Percentiles rank a stretch among this genome's conserved stretches.
phyloP scores from a whole-genome alignment of 2,329 filamentous ascomycete species.

The Aspergillus sp. region DNA sequence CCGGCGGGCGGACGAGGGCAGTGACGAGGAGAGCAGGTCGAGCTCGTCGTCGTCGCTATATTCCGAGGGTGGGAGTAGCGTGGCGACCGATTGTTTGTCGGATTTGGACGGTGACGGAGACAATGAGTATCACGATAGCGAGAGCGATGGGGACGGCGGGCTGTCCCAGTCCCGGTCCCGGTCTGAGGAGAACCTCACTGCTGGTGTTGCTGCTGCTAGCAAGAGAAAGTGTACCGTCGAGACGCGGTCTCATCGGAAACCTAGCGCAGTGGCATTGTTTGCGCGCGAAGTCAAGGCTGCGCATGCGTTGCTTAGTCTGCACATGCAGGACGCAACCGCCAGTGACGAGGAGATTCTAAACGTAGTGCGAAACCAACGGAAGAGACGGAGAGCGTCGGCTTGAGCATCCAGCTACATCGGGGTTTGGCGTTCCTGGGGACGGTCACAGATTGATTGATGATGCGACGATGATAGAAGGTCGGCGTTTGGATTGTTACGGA shows the following conservation, averaged over 20 bases:
- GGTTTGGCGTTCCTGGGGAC: neutral
- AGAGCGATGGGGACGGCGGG: neutral
- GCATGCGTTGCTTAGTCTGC: slow-evolving; percentile 35
- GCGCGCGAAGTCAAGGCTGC: slow-evolving; percentile 36
- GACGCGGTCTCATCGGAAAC: neutral
- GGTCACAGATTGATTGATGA: neutral
- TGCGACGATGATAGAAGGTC: neutral
- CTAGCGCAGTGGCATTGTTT: slow-evolving; percentile 18
- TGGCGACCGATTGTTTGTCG: slow-evolving; percentile 11
- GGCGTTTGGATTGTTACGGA: neutral
- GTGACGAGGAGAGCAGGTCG: slow-evolving; percentile 7
- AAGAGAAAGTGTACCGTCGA: no score
- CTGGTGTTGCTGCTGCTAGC: no score
- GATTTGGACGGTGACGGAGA: slow-evolving; percentile 17
- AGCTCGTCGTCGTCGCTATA: neutral
- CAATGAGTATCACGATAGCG: slow-evolving; percentile 15
- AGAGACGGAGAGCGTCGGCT: slow-evolving; percentile 19
- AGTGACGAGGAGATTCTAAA: slow-evolving; percentile 14
- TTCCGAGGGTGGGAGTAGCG: slow-evolving; percentile 10
- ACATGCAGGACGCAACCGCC: slow-evolving; percentile 29
- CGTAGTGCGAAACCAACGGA: slow-evolving; percentile 5
- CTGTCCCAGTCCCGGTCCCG: neutral
- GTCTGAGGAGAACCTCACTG: no score
- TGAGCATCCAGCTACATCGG: neutral
- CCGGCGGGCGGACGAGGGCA: neutral